These are phyloP conservation scores for Calonectria pseudoturangicola DNA, from an alignment of 2,329 filamentous ascomycete species.

Conservation along the genomic window DNA sequence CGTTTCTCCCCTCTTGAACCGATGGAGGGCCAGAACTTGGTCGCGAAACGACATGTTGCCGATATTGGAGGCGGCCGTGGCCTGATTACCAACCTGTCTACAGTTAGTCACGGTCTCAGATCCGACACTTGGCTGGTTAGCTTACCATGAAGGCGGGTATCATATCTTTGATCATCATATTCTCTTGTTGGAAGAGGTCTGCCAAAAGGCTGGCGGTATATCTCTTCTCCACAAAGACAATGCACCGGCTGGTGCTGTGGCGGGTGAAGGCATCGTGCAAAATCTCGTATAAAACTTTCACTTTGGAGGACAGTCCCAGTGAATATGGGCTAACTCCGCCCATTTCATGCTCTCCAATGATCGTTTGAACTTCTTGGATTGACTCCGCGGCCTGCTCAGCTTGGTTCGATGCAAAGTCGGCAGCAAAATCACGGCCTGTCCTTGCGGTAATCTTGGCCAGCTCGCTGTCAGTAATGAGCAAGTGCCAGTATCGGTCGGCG, in stretches of 20 bases:
- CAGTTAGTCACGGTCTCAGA: constrained; percentile 4
- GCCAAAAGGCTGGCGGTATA: constrained; percentile 85
- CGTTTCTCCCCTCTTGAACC: constrained; percentile 74
- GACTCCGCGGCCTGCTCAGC: constrained; percentile 71
- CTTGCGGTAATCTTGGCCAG: constrained; percentile 76
- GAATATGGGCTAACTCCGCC: constrained; percentile 54
- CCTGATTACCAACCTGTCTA: constrained; percentile 56
- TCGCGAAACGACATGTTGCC: constrained; percentile 80
- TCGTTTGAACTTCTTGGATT: constrained; percentile 74
- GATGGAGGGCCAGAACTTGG: constrained; percentile 83
- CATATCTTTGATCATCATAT: constrained; percentile 75
- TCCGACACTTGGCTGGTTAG: not conserved
- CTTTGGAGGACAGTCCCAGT: constrained; percentile 81
- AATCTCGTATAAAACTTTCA: constrained; percentile 76
- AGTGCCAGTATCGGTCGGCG: constrained; percentile 86
- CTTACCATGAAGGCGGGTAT: constrained; percentile 77
- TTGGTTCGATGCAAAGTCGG: constrained; percentile 41
- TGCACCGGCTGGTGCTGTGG: constrained; percentile 75
- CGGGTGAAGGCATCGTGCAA: constrained; percentile 79
- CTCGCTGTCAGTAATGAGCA: constrained; percentile 79
- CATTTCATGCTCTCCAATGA: constrained; percentile 73
- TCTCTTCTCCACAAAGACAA: constrained; percentile 89
- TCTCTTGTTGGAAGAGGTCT: constrained; percentile 76
- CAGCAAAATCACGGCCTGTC: constrained; percentile 63
- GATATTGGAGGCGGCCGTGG: constrained; percentile 65